Evolutionary conservation across 345 rosid species (phyloP), one percentile per base, ranked within the genome.

Genomic region (Dimocarpus longan): DNA sequence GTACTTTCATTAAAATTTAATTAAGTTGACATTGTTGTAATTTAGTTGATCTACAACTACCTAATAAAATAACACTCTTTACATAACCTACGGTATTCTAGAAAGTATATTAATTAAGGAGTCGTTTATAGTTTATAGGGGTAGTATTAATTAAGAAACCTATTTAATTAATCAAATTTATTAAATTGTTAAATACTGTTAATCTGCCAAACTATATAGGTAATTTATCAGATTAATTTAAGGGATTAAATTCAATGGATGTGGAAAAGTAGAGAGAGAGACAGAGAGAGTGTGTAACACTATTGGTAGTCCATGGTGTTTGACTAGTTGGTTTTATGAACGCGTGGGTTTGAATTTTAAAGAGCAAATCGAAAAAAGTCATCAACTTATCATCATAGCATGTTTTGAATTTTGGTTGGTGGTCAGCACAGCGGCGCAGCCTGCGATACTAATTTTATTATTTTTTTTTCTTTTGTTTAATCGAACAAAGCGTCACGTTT

Each of bases 231-330:
- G 19, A 50, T 50, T 32, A 32, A 32, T 46, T 46, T 2, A 16
- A 54, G 59, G n/a, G 6, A 54, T 60, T 22, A 9, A n/a, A 60
- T 67, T 76, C 79, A 76, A 76, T 66, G 79, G 73, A 76, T 67
- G 66, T 54, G 79, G 79, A 76, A 76, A 76, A 76, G 73, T 54
- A 21, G 52, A 26, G 1, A 13, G 42, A 4, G 18, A 5, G 28
- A 26, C 1, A 26, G 28, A 26, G 28, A 26, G 28, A 26, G 28
- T 0, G 28, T 0, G 28, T 3, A 11, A 21, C 64, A 67, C 72
- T 32, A 22, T 76, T 76, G 65, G 24, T 54, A 76, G 79, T 76
- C 79, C 65, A 76, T 7, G 22, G 21, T 19, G 62, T 52, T 76
- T 76, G 79, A 76, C 71, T 37, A 11, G 24, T 13, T 28, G 16